These are phyloP conservation scores for Globisporangium cederbergense DNA, from an alignment of 352 stramenopile species.

Conservation along the genomic window DNA sequence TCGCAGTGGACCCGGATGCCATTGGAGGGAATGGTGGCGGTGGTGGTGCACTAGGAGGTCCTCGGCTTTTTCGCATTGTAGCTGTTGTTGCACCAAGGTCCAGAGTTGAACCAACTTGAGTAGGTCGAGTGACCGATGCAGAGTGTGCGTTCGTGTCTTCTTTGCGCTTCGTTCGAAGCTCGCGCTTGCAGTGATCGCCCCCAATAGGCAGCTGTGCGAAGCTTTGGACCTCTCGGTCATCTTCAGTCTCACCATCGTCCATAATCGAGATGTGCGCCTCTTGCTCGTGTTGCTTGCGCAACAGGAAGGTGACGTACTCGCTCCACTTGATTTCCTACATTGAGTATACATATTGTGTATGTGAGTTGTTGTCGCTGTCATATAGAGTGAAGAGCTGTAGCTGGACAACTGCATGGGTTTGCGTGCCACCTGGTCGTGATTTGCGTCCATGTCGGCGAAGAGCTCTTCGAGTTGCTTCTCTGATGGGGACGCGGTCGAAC, in stretches of 20 bases:
- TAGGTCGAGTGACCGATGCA: not conserved
- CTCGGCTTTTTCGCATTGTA: not conserved
- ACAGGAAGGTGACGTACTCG: conserved; percentile 56
- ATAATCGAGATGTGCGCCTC: not conserved
- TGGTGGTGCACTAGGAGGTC: not conserved
- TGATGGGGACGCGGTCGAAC: not conserved
- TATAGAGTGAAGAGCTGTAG: not conserved
- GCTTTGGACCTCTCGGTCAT: not conserved
- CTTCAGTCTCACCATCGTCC: not conserved
- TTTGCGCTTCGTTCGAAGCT: conserved; percentile 25
- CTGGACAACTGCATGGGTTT: not conserved
- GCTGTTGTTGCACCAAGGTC: not conserved
- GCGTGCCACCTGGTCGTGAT: conserved; percentile 50
- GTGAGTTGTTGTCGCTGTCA: no score
- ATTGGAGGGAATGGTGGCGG: not conserved
- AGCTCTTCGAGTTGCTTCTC: conserved; percentile 24
- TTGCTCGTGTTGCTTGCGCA: conserved; percentile 18
- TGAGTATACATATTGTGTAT: not conserved
- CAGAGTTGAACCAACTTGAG: no score
- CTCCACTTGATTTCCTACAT: conserved; percentile 44
- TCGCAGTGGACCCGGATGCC: not conserved
- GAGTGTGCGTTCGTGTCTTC: conserved; percentile 20
- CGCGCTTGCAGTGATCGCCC: conserved; percentile 13
- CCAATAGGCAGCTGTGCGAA: not conserved
- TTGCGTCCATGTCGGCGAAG: conserved; percentile 47